A percentile compares a stretch with the other conserved stretches of the same genome.
Conservation (phyloP, 2,329 filamentous ascomycete genomes). For the Chrysoporthe austroafricana region DNA sequence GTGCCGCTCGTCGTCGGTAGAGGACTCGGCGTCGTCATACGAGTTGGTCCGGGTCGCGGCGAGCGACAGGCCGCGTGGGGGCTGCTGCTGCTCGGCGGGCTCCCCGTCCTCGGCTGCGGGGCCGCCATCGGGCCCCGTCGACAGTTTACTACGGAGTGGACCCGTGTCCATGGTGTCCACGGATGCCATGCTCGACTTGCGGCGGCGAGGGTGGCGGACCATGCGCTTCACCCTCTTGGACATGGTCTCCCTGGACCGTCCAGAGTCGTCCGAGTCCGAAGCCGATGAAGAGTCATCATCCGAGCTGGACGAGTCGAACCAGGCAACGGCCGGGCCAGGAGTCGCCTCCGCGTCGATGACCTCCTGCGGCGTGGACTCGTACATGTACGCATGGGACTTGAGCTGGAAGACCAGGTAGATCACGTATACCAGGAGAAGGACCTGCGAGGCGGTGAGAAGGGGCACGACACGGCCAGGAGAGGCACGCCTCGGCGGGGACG, state of each 20-base stretch:
- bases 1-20: slow-evolving; percentile 50
- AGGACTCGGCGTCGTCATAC: slow-evolving; percentile 44
- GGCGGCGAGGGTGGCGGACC: slow-evolving; percentile 69
- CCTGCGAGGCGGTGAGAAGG: slow-evolving; percentile 44
- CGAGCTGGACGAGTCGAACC: slow-evolving; percentile 73
- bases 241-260: slow-evolving; percentile 63
- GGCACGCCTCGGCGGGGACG: slow-evolving; percentile 37
- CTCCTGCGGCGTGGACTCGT: slow-evolving; percentile 88
- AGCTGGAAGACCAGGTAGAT: slow-evolving; percentile 89
- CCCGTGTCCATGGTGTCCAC: slow-evolving; percentile 55
- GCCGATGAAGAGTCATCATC: slow-evolving; percentile 60
- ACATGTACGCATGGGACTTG: slow-evolving; percentile 90
- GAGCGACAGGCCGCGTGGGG: slow-evolving; percentile 39
- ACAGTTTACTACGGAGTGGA: slow-evolving; percentile 43
- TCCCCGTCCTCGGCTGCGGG: slow-evolving; percentile 43
- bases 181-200: slow-evolving; percentile 77
- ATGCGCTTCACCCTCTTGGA: slow-evolving; percentile 76
- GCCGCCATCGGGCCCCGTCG: slow-evolving; percentile 44
- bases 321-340: slow-evolving; percentile 80
- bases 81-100: slow-evolving; percentile 44
- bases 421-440: slow-evolving; percentile 79
- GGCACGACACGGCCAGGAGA: neutral
- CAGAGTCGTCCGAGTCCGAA: slow-evolving; percentile 73
- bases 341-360: slow-evolving; percentile 91
- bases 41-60: slow-evolving; percentile 40